Evolutionary conservation across 306 rosid species (phyloP).

Genomic region (Castanospermum australe): DNA sequence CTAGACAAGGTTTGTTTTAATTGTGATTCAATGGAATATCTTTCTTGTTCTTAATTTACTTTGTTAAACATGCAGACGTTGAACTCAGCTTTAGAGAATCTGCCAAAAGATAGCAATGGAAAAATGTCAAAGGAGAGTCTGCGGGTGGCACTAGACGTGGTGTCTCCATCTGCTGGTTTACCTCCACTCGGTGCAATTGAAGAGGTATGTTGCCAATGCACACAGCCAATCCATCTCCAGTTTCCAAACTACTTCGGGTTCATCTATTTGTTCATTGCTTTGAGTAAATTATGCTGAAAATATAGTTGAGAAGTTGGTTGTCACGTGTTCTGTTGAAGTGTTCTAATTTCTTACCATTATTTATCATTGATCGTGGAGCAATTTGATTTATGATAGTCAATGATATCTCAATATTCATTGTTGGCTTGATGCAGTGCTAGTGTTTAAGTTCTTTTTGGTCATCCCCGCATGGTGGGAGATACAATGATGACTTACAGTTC

Average conservation of each 20-base stretch:
- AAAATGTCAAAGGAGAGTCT: constrained; percentile 69
- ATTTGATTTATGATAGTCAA: neutral
- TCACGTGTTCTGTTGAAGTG: neutral
- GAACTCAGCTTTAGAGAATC: constrained; percentile 55
- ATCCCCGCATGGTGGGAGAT: too few species aligned
- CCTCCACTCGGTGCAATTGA: constrained; percentile 86
- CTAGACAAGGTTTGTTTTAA: constrained; percentile 69
- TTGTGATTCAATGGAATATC: neutral
- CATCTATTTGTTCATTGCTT: neutral
- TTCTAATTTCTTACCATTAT: neutral
- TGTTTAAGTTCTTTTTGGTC: neutral
- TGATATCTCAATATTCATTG: neutral
- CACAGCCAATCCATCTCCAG: neutral
- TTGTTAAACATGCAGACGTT: constrained; percentile 56
- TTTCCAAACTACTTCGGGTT: neutral
- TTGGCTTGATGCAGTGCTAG: neutral
- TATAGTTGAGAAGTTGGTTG: neutral
- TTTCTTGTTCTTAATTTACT: neutral
- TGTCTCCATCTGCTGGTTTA: constrained; percentile 80
- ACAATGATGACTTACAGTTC: neutral
- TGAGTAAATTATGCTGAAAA: constrained; percentile 3
- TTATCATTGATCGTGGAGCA: neutral
- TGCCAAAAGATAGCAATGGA: constrained; percentile 72
- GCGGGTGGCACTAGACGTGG: constrained; percentile 57
- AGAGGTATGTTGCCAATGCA: constrained; percentile 51